Conservation (phyloP, 129 eudicot genomes). For the Escallonia herrerae region DNA sequence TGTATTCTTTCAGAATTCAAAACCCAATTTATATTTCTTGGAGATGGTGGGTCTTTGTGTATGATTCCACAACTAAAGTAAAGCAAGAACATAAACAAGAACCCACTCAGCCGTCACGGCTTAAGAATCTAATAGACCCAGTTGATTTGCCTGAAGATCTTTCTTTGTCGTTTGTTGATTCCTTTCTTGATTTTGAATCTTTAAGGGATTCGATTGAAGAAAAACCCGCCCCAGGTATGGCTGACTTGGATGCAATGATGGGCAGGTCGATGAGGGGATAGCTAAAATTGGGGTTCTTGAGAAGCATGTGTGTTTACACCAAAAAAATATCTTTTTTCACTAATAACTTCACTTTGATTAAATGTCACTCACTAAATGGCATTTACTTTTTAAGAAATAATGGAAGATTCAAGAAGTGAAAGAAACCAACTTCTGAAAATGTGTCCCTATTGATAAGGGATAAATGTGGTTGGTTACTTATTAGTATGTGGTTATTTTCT, state of each 20-base stretch:
- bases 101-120: constrained; percentile 10
- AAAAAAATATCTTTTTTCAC: too few relatives aligned
- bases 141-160: constrained; percentile 27
- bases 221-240: constrained; percentile 4
- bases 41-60: constrained; percentile 51
- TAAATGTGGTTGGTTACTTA: too few relatives aligned
- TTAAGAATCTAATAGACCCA: constrained; percentile 19
- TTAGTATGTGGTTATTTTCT: too few relatives aligned
- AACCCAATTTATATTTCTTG: constrained; percentile 22
- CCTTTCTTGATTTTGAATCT: constrained; percentile 45
- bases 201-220: constrained; percentile 36
- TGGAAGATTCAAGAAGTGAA: too few relatives aligned
- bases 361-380: too few relatives aligned
- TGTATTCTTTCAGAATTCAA: too few relatives aligned
- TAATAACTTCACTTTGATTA: too few relatives aligned
- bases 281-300: neutral
- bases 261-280: neutral
- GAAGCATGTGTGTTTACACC: neutral
- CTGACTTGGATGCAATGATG: constrained; percentile 1
- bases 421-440: too few relatives aligned
- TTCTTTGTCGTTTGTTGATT: constrained; percentile 30
- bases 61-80: constrained; percentile 5
- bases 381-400: too few relatives aligned
- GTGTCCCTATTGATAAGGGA: too few relatives aligned
- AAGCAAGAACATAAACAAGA: constrained; percentile 8